phyloP scores from a whole-genome alignment of 108 stramenopile genomes.

The Fragilariopsis cylindrus region DNA sequence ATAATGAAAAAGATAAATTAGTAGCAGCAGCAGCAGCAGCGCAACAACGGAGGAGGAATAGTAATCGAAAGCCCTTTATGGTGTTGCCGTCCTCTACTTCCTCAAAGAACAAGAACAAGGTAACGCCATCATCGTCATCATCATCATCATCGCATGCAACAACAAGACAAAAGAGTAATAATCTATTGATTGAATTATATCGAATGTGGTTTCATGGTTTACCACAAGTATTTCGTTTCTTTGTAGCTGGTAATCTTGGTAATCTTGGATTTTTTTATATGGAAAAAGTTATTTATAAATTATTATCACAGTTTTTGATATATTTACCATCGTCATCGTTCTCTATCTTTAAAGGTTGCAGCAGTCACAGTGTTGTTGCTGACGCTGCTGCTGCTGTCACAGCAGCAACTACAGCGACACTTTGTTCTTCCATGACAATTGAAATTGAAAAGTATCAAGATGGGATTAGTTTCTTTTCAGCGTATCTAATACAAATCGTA shows the following conservation, averaged over 20 bases:
- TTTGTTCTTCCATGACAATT: background rate
- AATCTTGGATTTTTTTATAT: conserved; percentile 36
- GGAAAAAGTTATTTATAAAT: conserved; percentile 23
- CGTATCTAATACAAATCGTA: conserved; percentile 36
- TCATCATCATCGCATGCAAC: background rate
- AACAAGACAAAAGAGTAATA: background rate
- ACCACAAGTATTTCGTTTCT: conserved; percentile 36
- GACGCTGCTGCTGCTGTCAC: no score
- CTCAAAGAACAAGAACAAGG: background rate
- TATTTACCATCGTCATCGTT: background rate
- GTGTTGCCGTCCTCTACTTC: no score
- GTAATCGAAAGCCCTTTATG: no score
- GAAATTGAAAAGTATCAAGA: conserved; percentile 29
- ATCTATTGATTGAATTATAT: conserved; percentile 17
- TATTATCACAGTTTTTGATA: background rate
- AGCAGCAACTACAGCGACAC: background rate
- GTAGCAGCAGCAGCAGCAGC: no score
- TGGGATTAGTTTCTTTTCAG: conserved; percentile 30
- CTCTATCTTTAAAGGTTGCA: background rate
- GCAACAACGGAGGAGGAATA: no score
- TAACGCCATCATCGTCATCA: background rate
- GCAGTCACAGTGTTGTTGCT: background rate
- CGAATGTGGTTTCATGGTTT: conserved; percentile 21
- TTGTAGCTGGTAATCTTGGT: conserved; percentile 42
- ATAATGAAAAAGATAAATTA: no score